Conservation (phyloP, 192 early-diverging fungal genomes). For the Backusella sp. region DNA sequence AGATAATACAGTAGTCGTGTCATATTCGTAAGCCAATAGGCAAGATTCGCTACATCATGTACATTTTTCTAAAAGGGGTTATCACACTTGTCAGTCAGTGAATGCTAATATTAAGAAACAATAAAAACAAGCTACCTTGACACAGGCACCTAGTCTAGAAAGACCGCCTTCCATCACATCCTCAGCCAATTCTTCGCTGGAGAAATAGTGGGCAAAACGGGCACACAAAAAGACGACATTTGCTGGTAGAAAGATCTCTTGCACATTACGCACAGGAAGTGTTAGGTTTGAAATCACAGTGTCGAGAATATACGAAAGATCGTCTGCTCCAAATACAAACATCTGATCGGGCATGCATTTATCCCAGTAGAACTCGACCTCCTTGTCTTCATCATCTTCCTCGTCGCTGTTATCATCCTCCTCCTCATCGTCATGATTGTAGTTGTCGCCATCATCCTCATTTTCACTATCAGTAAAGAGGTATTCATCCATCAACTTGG, state of each 20-base stretch:
- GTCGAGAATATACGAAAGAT: conserved; percentile 70
- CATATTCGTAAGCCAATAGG: conserved; percentile 85
- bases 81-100: not conserved
- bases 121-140: conserved; percentile 38
- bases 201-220: conserved; percentile 84
- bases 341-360: conserved; percentile 86
- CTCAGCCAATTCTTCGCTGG: conserved; percentile 67
- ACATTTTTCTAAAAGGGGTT: conserved; percentile 12
- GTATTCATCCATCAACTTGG: conserved; percentile 18
- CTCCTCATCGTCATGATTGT: not conserved
- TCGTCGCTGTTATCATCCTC: not conserved
- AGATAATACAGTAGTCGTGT: conserved; percentile 82
- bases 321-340: conserved; percentile 81
- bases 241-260: conserved; percentile 70
- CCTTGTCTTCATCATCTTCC: conserved; percentile 46
- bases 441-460: not conserved
- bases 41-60: conserved; percentile 38
- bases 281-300: conserved; percentile 66
- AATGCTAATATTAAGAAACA: not conserved
- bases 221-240: conserved; percentile 87
- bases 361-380: conserved; percentile 55
- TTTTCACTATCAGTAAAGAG: not conserved
- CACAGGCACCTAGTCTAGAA: conserved; percentile 48
- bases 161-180: conserved; percentile 61
- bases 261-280: conserved; percentile 51